Evolutionary conservation across 345 rosid species (phyloP), one percentile per base, ranked within the genome.

Genomic region (Pugionium cornutum): DNA sequence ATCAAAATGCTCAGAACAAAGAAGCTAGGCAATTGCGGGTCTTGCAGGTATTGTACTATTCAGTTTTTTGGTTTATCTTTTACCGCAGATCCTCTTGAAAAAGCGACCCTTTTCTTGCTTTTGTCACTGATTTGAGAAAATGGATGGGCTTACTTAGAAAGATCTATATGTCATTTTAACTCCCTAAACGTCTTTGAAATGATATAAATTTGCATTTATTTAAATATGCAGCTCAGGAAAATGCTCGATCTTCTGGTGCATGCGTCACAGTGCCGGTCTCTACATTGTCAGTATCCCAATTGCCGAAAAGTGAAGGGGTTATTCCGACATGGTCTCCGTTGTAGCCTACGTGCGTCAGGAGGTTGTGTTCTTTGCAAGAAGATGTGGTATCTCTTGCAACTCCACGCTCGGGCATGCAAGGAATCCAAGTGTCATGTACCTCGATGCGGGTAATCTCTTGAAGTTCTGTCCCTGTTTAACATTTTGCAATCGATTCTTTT

Each of bases 201-300:
- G 18, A 18, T 18, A 18, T 18, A 18, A 32, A 32, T 32, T 40
- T 40, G 76, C 18, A 18, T 18, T 18, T 18, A 18, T 18, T 18
- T 18, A 18, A 18, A 18, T 18, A 18, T 18, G 18, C 95, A 95
- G 99, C 95, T 91, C 26, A 81, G 96, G 79, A 91, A 84, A 83
- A 95, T 95, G 99, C 95, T 95, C 57, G 97, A 91, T 82, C 96
- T 95, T 72, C 82, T 95, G 77, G 99, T 95, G 75, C 99, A 95
- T 66, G 99, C 99, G 36, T 84, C 97, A 34, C 87, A 84, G 61
- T 95, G 99, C 50, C 97, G 95, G 63, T 79, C 91, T 28, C 65
- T 82, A 27, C 77, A 75, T 41, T 95, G 99, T 54, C 96, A 89
- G 67, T 95, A 95, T 72, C 99, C 97, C 5, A 91, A 92, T 60